Evolutionary conservation across 208 protist species (phyloP).

Genomic region (Borovskyia barvae): DNA sequence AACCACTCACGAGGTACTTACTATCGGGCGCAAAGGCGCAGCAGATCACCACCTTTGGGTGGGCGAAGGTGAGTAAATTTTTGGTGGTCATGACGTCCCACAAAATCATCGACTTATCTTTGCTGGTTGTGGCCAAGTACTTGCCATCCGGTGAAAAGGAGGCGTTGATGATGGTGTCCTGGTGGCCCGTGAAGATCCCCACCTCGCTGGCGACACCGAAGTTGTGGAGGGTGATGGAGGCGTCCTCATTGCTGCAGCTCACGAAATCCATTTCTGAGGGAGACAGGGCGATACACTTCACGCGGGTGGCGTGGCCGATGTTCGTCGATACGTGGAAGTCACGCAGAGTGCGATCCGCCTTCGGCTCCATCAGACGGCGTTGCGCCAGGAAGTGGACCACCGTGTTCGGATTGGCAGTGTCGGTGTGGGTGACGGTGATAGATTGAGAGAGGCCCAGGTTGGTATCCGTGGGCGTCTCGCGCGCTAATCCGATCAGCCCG

Average conservation of each 20-base stretch:
- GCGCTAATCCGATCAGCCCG: background rate
- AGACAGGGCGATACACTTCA: slow-evolving; percentile 82
- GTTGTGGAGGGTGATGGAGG: slow-evolving; percentile 64
- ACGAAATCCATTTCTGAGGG: slow-evolving; percentile 71
- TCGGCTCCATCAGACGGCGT: slow-evolving; percentile 1
- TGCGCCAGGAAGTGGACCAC: slow-evolving; percentile 13
- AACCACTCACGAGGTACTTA: slow-evolving; percentile 81
- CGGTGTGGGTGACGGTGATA: slow-evolving; percentile 36
- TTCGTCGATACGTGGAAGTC: slow-evolving; percentile 31
- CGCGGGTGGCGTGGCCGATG: slow-evolving; percentile 74
- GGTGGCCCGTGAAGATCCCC: slow-evolving; percentile 85
- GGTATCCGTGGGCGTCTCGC: background rate
- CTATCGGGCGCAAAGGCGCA: slow-evolving; percentile 87
- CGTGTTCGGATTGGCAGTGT: slow-evolving; percentile 30
- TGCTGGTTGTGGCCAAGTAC: slow-evolving; percentile 86
- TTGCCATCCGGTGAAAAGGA: slow-evolving; percentile 85
- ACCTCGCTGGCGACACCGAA: slow-evolving; percentile 55
- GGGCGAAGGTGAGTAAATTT: slow-evolving; percentile 62
- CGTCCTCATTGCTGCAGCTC: slow-evolving; percentile 85
- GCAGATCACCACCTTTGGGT: slow-evolving; percentile 89
- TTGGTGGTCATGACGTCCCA: slow-evolving; percentile 88
- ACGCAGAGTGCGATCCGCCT: slow-evolving; percentile 23
- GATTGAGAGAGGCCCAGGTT: background rate
- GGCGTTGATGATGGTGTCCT: slow-evolving; percentile 79
- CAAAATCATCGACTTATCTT: slow-evolving; percentile 85